Evolutionary conservation across 805 yeast genomes (phyloP).

Genomic region (Metschnikowia shivogae): DNA sequence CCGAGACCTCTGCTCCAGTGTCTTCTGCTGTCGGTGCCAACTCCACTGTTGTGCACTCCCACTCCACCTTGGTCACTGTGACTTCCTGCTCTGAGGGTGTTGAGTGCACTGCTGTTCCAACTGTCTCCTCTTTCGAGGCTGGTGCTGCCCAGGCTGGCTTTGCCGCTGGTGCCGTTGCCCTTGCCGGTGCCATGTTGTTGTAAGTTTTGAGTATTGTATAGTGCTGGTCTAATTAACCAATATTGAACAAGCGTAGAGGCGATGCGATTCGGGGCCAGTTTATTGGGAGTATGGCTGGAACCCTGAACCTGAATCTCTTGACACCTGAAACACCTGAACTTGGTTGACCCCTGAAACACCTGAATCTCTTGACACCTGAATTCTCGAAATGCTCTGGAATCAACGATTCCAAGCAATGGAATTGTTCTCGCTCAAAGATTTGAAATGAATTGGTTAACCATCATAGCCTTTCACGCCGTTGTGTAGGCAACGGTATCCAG

Average conservation of each 20-base stretch:
- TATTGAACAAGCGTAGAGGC: background rate
- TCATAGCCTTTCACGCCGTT: too few species aligned
- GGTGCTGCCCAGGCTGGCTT: constrained; percentile 13
- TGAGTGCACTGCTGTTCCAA: constrained; percentile 6
- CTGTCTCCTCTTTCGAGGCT: constrained; percentile 7
- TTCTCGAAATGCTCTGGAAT: too few species aligned
- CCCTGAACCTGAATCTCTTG: too few species aligned
- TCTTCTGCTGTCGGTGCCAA: constrained; percentile 24
- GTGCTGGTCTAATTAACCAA: background rate
- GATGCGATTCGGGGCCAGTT: too few species aligned
- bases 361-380: too few species aligned
- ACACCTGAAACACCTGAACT: too few species aligned
- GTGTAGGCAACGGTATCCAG: too few species aligned
- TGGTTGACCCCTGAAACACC: too few species aligned
- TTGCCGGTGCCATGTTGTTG: constrained; percentile 17
- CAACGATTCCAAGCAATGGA: too few species aligned
- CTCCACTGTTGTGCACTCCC: constrained; percentile 16
- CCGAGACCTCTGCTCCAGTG: constrained; percentile 17
- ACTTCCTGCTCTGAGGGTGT: constrained; percentile 22
- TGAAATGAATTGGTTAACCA: too few species aligned
- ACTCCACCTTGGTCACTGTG: constrained; percentile 25
- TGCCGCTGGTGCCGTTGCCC: constrained; percentile 17
- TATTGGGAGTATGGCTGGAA: too few species aligned
- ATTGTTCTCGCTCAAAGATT: too few species aligned
- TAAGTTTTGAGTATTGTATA: background rate